These are phyloP conservation scores for Cudoniella acicularis DNA, from an alignment of 495 filamentous ascomycete species.

Conservation along the genomic window DNA sequence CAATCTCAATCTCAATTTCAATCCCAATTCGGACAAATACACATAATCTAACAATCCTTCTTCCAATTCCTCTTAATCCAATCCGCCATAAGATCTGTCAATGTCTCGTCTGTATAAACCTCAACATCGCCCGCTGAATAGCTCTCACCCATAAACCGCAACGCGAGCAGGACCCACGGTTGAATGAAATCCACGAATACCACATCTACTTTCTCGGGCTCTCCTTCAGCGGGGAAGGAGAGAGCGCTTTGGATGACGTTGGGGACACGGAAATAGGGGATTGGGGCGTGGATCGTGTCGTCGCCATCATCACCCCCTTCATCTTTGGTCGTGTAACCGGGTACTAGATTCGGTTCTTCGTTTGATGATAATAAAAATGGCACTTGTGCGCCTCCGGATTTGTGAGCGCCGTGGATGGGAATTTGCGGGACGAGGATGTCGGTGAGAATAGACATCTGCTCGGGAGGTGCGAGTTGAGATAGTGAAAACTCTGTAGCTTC, in stretches of 20 bases:
- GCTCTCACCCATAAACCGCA: constrained; percentile 61
- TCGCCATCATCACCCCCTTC: constrained; percentile 85
- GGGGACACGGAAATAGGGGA: constrained; percentile 72
- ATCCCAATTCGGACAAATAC: too few relatives aligned
- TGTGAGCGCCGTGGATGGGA: neutral
- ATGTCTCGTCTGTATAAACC: constrained; percentile 61
- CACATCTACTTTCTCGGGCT: constrained; percentile 73
- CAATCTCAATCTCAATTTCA: too few relatives aligned
- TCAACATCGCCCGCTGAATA: constrained; percentile 57
- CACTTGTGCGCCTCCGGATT: constrained; percentile 7
- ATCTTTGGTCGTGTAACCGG: constrained; percentile 88
- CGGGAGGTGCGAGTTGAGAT: constrained; percentile 20
- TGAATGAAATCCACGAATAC: constrained; percentile 92
- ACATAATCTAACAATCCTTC: constrained; percentile 40
- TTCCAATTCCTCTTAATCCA: constrained; percentile 84
- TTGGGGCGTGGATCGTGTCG: constrained; percentile 75
- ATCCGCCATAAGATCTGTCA: constrained; percentile 69
- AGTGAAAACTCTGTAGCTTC: constrained; percentile 6
- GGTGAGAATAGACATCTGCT: constrained; percentile 17
- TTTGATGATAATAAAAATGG: constrained; percentile 1
- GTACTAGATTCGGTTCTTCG: constrained; percentile 44
- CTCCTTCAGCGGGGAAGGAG: constrained; percentile 42
- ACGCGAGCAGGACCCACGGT: constrained; percentile 67
- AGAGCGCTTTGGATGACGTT: constrained; percentile 74
- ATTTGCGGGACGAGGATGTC: constrained; percentile 10